These are phyloP conservation scores for Tricholoma hemisulphureum DNA, from an alignment of 768 basidiomycete genomes.

Conservation along the genomic window DNA sequence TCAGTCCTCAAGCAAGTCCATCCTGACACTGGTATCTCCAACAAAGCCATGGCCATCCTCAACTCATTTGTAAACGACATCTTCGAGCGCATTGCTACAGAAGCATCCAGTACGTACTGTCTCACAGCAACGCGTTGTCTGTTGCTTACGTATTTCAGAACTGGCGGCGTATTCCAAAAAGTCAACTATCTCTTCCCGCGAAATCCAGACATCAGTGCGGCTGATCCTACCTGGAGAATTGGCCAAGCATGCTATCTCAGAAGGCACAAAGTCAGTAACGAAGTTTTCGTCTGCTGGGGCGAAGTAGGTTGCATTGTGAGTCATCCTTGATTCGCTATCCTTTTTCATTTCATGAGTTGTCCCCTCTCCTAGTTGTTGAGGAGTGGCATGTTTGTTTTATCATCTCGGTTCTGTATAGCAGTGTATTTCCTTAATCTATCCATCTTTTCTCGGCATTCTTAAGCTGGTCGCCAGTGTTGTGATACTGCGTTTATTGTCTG, in stretches of 20 bases:
- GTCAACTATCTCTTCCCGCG: constrained; percentile 97
- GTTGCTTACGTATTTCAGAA: constrained; percentile 46
- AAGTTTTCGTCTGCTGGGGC: constrained; percentile 78
- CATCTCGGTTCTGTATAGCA: constrained; percentile 31
- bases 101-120: constrained; percentile 73
- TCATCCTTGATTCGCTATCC: neutral
- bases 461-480: no score
- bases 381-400: constrained; percentile 14
- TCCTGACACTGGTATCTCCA: constrained; percentile 98
- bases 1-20: constrained; percentile 95
- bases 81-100: constrained; percentile 89
- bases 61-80: constrained; percentile 97
- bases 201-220: constrained; percentile 96
- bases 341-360: neutral
- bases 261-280: constrained; percentile 92
- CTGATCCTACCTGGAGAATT: constrained; percentile 96
- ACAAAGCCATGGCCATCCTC: constrained; percentile 97
- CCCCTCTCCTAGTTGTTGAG: neutral
- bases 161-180: constrained; percentile 98
- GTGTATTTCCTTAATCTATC: constrained; percentile 31
- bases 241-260: constrained; percentile 91
- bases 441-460: neutral
- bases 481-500: no score
- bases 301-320: constrained; percentile 44
- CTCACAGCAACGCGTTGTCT: neutral